Evolutionary conservation across 192 early-diverging fungal genomes (phyloP).

Genomic region (Rhizophlyctis rosea): DNA sequence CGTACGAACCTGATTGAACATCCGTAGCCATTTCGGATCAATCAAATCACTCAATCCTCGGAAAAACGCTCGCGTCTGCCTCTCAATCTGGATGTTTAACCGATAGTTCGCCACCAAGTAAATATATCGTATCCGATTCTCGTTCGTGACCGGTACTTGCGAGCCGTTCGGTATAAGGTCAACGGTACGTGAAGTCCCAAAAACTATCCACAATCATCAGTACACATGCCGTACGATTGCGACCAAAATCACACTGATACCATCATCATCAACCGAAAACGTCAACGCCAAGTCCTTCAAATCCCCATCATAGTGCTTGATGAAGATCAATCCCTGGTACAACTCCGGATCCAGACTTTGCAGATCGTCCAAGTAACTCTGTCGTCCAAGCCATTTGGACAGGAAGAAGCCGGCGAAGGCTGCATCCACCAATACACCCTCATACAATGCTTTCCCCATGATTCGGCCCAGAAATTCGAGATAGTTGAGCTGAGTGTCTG

Average conservation of each 20-base stretch:
- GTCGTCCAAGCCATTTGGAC: constrained; percentile 45
- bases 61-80: constrained; percentile 81
- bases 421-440: constrained; percentile 49
- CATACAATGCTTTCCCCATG: constrained; percentile 56
- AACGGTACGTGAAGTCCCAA: constrained; percentile 30
- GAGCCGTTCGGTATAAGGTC: constrained; percentile 78
- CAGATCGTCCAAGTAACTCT: constrained; percentile 53
- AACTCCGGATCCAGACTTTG: constrained; percentile 46
- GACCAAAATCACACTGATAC: constrained; percentile 7
- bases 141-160: constrained; percentile 73
- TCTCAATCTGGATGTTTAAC: constrained; percentile 76
- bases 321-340: constrained; percentile 45
- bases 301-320: constrained; percentile 46
- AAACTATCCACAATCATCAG: too few relatives aligned
- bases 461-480: constrained; percentile 55
- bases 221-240: too few relatives aligned
- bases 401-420: constrained; percentile 53
- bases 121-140: constrained; percentile 85
- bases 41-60: constrained; percentile 80
- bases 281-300: constrained; percentile 46
- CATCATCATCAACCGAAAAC: constrained; percentile 43
- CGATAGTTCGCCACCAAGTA: constrained; percentile 84
- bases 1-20: constrained; percentile 85
- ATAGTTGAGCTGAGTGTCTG: constrained; percentile 33
- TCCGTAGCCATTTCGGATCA: constrained; percentile 78